Conservation (phyloP, 2,329 filamentous ascomycete species). For the Penicillium sp. region DNA sequence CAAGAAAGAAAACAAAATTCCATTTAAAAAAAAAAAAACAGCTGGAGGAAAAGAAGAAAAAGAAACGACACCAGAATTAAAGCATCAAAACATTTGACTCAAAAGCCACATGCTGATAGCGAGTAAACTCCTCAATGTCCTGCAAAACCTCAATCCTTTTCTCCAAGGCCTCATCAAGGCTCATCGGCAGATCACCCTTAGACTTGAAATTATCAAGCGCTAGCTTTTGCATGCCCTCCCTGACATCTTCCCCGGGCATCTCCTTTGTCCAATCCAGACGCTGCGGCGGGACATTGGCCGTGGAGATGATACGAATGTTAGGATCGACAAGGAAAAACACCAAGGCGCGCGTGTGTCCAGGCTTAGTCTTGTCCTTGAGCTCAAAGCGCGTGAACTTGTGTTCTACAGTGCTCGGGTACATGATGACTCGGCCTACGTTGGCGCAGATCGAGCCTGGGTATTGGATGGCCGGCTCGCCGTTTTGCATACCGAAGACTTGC, state of each 20-base stretch:
- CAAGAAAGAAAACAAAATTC: neutral
- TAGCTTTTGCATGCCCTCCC: slow-evolving; percentile 16
- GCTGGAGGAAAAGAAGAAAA: neutral
- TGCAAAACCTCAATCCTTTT: slow-evolving; percentile 27
- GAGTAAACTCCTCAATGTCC: slow-evolving; percentile 25
- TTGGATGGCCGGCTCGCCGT: slow-evolving; percentile 28
- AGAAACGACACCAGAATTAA: slow-evolving; percentile 1
- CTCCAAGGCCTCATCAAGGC: slow-evolving; percentile 40
- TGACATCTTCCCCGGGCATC: slow-evolving; percentile 19
- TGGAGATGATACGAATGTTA: slow-evolving; percentile 52
- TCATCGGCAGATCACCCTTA: slow-evolving; percentile 32
- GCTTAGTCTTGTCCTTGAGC: slow-evolving; percentile 50
- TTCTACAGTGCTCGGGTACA: slow-evolving; percentile 45
- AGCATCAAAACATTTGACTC: slow-evolving; percentile 28
- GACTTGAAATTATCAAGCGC: slow-evolving; percentile 22
- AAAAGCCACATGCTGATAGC: slow-evolving; percentile 32
- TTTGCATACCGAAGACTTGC: slow-evolving; percentile 29
- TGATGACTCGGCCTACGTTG: slow-evolving; percentile 21
- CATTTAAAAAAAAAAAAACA: neutral
- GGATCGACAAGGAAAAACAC: slow-evolving; percentile 62
- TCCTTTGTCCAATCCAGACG: slow-evolving; percentile 45
- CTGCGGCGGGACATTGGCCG: slow-evolving; percentile 54
- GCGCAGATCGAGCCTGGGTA: slow-evolving; percentile 21
- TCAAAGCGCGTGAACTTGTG: slow-evolving; percentile 52
- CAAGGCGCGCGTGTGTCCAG: slow-evolving; percentile 55